Evolutionary conservation across 2,329 filamentous ascomycete genomes (phyloP).

Genomic region (Phyllosticta citrichinensis): DNA sequence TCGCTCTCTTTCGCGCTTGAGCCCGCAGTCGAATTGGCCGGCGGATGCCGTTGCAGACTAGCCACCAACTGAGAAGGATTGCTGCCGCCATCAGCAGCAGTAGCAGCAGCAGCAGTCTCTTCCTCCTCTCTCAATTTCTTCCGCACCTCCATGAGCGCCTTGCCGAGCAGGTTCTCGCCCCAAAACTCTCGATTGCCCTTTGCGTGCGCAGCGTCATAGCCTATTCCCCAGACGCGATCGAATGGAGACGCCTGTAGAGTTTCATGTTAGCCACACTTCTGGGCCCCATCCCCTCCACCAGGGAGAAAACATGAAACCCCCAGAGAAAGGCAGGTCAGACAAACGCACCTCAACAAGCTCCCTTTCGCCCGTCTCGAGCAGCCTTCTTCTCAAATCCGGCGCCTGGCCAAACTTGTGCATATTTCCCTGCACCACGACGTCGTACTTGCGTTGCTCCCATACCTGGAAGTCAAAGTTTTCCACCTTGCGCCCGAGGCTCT

Average conservation of each 20-base stretch:
- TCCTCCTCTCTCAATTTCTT: constrained; percentile 33
- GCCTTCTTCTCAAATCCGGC: constrained; percentile 33
- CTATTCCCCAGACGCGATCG: constrained; percentile 58
- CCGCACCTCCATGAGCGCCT: constrained; percentile 51
- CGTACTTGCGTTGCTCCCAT: constrained; percentile 37
- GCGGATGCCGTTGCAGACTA: neutral
- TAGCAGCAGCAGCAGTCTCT: neutral
- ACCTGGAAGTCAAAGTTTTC: constrained; percentile 39
- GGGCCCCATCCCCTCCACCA: neutral
- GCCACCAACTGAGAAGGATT: neutral
- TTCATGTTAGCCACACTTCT: neutral
- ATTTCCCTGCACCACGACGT: constrained; percentile 49
- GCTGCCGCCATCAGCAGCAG: constrained; percentile 1
- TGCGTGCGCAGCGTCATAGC: constrained; percentile 41
- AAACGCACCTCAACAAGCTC: constrained; percentile 52
- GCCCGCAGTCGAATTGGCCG: neutral
- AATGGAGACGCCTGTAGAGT: constrained; percentile 15
- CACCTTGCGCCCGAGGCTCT: constrained; percentile 47
- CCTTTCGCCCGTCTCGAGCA: constrained; percentile 49
- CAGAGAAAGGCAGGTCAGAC: neutral
- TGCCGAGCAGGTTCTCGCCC: constrained; percentile 57
- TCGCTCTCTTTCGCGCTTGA: too few relatives aligned
- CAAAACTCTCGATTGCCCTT: constrained; percentile 35
- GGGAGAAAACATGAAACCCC: too few relatives aligned
- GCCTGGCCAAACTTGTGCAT: constrained; percentile 44